Evolutionary conservation across 805 yeast species (phyloP), one percentile per base, ranked within the genome.

Genomic region (Teunomyces atbi): DNA sequence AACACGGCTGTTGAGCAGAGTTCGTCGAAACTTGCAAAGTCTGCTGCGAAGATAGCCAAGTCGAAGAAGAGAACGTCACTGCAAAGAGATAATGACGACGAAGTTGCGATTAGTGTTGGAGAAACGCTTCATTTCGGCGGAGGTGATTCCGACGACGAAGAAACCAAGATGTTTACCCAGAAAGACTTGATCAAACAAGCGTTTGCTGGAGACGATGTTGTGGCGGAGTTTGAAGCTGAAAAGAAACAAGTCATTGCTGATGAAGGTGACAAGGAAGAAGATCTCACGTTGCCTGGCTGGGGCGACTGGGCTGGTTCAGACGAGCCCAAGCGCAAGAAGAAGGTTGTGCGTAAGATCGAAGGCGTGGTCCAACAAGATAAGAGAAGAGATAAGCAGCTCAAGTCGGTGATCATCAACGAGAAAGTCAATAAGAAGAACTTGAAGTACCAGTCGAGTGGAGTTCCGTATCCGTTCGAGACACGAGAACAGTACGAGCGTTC

Each of bases 141-240:
- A 53, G 76, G 41, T 30, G 76, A 70, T n/a, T 81, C 68, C 3
- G 76, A 68, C 12, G 68, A 61, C 12, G 56, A 55, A 11, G 78
- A 68, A 13, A 62, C 68, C 27, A 73, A 70, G 48, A 74, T 80
- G 78, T 88, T 90, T 71, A 80, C 81, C 55, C 96, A 90, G 60
- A 82, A 82, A 53, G 91, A 89, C 45, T 74, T 94, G 38, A 86
- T 94, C 50, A 81, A 84, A 50, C 85, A 90, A 61, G 99, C 98
- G 0, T 94, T 94, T 75, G 97, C 97, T 3, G 98, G 98, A 21
- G 99, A 94, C 68, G 94, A 94, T 62, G 96, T 92, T 33, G 86
- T 89, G 12, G 70, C 73, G 5, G 90, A 90, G 54, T 94, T 94
- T 64, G 82, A 80, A 51, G 76, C 71, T 11, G 98, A 91, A 57